Evolutionary conservation across 176 grass and related monocot species (phyloP), one percentile per base, ranked within the genome.

Genomic region (Ampelocalamus luodianensis): DNA sequence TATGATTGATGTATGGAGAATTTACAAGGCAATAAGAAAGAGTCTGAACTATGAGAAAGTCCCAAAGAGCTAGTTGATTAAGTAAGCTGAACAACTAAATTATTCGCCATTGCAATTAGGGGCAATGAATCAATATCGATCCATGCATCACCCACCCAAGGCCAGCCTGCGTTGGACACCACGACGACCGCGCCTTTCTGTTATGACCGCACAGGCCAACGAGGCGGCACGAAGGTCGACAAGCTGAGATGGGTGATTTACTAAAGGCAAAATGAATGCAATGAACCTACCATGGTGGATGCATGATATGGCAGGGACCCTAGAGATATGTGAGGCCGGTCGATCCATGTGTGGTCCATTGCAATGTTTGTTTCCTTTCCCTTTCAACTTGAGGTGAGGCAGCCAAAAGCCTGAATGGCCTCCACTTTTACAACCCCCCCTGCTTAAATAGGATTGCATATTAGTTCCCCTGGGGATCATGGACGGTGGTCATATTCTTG

Each of bases 331-430:
- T 64, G 85, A 59, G 79, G 72, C 39, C 50, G 82, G 58, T 61
- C n/a, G 58, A 75, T 76, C 65, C 68, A 46, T 83, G 40, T 44
- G 90, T 89, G 87, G 90, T 89, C 87, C 90, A 86, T 27, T 23
- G 27, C 39, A 10, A 68, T 83, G 68, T 86, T 81, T 64, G 90
- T 92, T 92, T 92, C 90, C 90, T 92, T 86, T 92, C 90, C 87
- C 83, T 92, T 89, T 89, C 83, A 83, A 68, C 79, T 68, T 12
- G 18, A 71, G 49, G 17, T 70, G 59, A 46, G 51, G 18, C 6
- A 61, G 3, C 79, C 49, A 27, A 6, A 26, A 34, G 78, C 46
- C 29, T 66, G 5, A n/a, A 51, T 34, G 56, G 46, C 71, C 62
- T 55, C 77, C 65, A 0, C 29, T 29, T 29, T 29, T 29, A 29